phyloP scores from a whole-genome alignment of 2,329 filamentous ascomycete genomes.

The Ceratocystis variospora region DNA sequence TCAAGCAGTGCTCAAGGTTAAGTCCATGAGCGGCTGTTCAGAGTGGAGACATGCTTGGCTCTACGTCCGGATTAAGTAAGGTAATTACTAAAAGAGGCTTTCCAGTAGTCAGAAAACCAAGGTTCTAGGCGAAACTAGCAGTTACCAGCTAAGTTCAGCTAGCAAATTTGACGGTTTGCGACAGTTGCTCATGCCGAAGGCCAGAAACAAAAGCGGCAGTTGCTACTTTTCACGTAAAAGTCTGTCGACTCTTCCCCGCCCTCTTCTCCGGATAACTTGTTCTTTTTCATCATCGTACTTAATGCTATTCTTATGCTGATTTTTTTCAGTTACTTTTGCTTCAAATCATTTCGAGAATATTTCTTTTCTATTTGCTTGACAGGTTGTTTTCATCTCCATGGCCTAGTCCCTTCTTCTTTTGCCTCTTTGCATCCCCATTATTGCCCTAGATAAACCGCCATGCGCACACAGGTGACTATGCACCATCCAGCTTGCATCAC shows the following conservation, averaged over 20 bases:
- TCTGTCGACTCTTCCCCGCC: neutral
- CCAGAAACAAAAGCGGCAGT: neutral
- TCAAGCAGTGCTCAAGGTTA: neutral
- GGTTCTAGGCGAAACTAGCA: neutral
- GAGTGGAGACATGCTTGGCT: neutral
- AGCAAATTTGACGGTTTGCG: neutral
- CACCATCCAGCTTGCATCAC: neutral
- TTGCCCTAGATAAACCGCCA: neutral
- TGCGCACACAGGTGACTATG: neutral
- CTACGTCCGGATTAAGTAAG: no score
- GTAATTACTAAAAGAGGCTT: neutral
- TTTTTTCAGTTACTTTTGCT: no score
- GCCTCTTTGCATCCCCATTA: neutral
- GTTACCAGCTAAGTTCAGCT: neutral
- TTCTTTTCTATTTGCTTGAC: neutral
- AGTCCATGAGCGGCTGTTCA: neutral
- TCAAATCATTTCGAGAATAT: neutral
- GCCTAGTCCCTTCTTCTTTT: constrained; percentile 2
- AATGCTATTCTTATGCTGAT: no score
- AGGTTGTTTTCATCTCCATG: neutral
- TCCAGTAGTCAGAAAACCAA: neutral
- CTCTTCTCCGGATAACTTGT: neutral
- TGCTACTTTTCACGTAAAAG: neutral
- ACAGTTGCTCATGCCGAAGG: neutral
- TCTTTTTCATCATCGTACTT: neutral